Conservation (phyloP, 257 asterid species). For the Solanum piurae region DNA sequence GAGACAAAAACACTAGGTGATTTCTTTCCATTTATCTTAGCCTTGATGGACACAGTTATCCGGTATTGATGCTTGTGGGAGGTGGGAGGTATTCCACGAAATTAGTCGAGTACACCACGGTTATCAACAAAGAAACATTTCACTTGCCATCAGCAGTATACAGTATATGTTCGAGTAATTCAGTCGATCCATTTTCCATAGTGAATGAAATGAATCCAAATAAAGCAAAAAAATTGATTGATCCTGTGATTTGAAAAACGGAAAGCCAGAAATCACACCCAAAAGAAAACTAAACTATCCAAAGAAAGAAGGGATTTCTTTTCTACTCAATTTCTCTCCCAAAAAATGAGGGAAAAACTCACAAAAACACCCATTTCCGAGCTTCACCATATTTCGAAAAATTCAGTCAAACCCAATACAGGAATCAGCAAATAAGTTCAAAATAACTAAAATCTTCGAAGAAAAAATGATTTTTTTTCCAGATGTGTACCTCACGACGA, state of each 20-base stretch:
- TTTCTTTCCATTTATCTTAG: not conserved
- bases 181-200: not conserved
- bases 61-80: not conserved
- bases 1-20: not conserved
- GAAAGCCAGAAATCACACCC: not conserved
- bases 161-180: not conserved
- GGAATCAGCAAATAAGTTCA: not conserved
- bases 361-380: not conserved
- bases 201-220: not conserved
- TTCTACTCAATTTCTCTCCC: not conserved
- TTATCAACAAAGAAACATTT: not conserved
- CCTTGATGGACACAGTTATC: not conserved
- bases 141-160: not conserved
- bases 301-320: not conserved
- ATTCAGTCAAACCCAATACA: not conserved
- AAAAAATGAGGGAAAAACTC: not conserved
- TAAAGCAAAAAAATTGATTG: not conserved
- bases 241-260: not conserved
- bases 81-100: not conserved
- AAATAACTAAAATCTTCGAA: not conserved
- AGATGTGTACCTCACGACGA: constrained; percentile 69
- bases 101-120: not conserved
- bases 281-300: not conserved
- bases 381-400: not conserved
- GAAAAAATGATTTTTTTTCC: not conserved